phyloP scores from a whole-genome alignment of 495 filamentous ascomycete species.

The Tuber calosporum region DNA sequence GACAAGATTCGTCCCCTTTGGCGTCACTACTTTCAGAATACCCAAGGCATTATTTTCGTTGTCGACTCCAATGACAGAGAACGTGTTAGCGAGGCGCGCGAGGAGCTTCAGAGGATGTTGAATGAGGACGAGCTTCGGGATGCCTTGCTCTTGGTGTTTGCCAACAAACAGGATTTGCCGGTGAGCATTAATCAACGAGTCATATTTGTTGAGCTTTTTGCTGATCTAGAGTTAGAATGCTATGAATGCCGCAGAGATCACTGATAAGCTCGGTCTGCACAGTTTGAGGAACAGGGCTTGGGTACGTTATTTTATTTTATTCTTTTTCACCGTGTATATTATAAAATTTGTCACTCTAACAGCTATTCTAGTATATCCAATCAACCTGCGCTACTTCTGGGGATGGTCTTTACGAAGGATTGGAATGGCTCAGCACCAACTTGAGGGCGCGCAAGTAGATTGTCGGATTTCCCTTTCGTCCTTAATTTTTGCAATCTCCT shows the following conservation, averaged over 20 bases:
- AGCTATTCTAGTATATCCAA: constrained; percentile 79
- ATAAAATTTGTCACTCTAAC: constrained; percentile 29
- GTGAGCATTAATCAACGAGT: constrained; percentile 50
- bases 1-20: constrained; percentile 99
- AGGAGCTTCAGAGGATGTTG: constrained; percentile 99
- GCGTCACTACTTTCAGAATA: constrained; percentile 99
- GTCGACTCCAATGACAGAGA: constrained; percentile 99
- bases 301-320: too few species aligned
- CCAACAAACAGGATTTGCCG: constrained; percentile 99
- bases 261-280: constrained; percentile 98
- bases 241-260: constrained; percentile 99
- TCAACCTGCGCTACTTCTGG: constrained; percentile 98
- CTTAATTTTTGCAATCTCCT: constrained; percentile 2
- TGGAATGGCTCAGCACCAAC: constrained; percentile 96
- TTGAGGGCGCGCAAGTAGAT: constrained; percentile 52
- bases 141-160: constrained; percentile 94
- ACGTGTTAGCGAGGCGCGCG: constrained; percentile 96
- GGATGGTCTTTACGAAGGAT: constrained; percentile 99
- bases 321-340: neutral
- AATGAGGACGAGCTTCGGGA: constrained; percentile 99
- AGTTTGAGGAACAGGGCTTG: constrained; percentile 94
- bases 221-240: constrained; percentile 61
- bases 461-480: constrained; percentile 12
- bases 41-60: constrained; percentile 99
- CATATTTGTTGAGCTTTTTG: neutral